Percentiles rank a stretch among this genome's conserved stretches.
phyloP scores from a whole-genome alignment of 768 basidiomycete genomes.

The Podaxis sp. region DNA sequence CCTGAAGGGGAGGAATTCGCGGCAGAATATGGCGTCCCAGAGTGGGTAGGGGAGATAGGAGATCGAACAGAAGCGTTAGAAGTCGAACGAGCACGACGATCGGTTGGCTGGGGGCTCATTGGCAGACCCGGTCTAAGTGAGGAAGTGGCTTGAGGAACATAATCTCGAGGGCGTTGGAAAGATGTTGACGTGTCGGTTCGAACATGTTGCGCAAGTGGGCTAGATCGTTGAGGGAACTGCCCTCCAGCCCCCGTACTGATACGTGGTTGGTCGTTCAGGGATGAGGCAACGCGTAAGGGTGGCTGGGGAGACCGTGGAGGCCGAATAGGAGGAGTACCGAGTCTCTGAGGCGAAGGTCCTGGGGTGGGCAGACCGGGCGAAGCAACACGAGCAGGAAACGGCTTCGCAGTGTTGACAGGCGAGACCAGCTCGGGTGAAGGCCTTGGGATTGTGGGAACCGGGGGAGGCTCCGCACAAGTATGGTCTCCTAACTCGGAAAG shows the following conservation, averaged over 20 bases:
- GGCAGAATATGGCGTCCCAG: background rate
- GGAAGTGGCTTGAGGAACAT: slow-evolving; percentile 9
- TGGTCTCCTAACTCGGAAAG: slow-evolving; percentile 77
- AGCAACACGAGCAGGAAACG: slow-evolving; percentile 45
- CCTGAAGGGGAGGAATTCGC: background rate
- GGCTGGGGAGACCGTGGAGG: slow-evolving; percentile 12
- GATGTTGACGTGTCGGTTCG: slow-evolving; percentile 18
- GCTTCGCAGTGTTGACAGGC: slow-evolving; percentile 45
- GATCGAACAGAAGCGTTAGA: background rate
- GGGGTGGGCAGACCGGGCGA: slow-evolving; percentile 15
- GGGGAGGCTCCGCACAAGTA: slow-evolving; percentile 55
- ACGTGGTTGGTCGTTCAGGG: slow-evolving; percentile 27
- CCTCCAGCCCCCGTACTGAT: slow-evolving; percentile 21
- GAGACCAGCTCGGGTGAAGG: slow-evolving; percentile 36
- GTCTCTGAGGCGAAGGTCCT: slow-evolving; percentile 18
- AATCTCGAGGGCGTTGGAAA: slow-evolving; percentile 16
- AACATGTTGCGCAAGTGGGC: slow-evolving; percentile 31
- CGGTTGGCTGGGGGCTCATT: background rate
- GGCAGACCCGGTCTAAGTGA: background rate
- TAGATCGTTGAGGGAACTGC: slow-evolving; percentile 29
- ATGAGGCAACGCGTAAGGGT: slow-evolving; percentile 25
- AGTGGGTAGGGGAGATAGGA: background rate
- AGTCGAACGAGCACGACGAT: slow-evolving; percentile 1
- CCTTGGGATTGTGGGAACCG: slow-evolving; percentile 40
- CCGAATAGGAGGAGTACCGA: slow-evolving; percentile 12